Conservation (phyloP, 108 stramenopile species). For the Nitzschia sp. region DNA sequence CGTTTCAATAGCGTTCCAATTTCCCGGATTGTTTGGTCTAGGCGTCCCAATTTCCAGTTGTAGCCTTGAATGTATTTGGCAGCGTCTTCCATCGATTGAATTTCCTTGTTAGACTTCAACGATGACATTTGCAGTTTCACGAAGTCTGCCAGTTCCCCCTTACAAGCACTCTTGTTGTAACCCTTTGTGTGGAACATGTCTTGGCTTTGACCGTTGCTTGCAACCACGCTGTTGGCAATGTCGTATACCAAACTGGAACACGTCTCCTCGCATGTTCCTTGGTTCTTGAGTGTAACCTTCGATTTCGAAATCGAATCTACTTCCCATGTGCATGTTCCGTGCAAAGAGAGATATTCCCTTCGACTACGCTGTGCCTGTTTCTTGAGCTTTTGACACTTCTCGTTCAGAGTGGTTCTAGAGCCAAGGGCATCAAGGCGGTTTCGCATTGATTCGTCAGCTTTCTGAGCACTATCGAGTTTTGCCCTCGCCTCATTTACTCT, state of each 20-base stretch:
- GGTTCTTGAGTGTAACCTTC: background rate
- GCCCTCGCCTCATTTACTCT: background rate
- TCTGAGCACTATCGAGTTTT: background rate
- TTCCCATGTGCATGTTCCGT: slow-evolving; percentile 13
- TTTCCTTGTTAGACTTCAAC: background rate
- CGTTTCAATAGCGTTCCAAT: slow-evolving; percentile 32
- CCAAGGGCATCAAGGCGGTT: background rate
- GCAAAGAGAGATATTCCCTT: slow-evolving; percentile 8
- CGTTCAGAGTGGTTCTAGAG: no score
- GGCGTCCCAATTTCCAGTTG: slow-evolving; percentile 31
- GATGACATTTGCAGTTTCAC: background rate
- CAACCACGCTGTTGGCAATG: background rate
- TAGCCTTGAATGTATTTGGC: background rate
- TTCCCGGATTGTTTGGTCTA: slow-evolving; percentile 39
- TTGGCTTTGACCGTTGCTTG: background rate
- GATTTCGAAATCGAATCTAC: background rate
- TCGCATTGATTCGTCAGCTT: background rate
- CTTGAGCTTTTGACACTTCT: background rate
- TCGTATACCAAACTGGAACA: background rate
- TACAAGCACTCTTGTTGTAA: no score
- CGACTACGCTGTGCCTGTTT: background rate
- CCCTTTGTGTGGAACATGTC: background rate
- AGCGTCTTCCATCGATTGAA: background rate
- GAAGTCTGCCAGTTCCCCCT: background rate
- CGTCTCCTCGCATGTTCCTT: background rate